A percentile compares a stretch with the other conserved stretches of the same genome.
Conservation (phyloP, 345 rosid species). For the Ricinus communis region DNA sequence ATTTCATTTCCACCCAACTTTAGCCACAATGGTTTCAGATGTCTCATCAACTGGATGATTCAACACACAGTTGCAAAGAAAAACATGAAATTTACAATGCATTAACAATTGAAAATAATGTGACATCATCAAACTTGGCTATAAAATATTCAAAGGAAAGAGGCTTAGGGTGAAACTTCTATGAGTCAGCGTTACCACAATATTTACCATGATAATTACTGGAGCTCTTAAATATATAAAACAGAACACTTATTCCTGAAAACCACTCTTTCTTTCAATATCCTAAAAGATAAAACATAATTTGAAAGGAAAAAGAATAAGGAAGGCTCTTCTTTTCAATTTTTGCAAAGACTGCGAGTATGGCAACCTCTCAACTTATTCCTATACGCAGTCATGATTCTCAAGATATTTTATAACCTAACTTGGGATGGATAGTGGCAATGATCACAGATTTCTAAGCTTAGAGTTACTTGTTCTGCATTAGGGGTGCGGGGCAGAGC, state of each 20-base stretch:
- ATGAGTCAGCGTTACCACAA: neutral
- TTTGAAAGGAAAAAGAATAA: neutral
- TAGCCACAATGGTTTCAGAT: conserved; percentile 4
- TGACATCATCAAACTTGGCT: neutral
- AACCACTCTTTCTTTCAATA: neutral
- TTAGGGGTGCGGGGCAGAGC: neutral
- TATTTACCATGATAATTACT: neutral
- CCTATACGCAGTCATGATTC: neutral
- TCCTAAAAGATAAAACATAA: neutral
- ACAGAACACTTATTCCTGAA: neutral
- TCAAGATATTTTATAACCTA: neutral
- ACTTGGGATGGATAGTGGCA: neutral
- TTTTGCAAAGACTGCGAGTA: neutral
- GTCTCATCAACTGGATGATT: neutral
- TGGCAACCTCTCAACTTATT: neutral
- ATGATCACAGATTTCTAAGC: neutral
- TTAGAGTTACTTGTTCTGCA: neutral
- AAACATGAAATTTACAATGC: neutral
- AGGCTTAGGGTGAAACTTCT: neutral
- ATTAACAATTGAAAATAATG: neutral
- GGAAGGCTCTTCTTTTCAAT: neutral
- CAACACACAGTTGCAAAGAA: too few relatives aligned
- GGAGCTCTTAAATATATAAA: neutral
- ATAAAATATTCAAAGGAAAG: neutral
- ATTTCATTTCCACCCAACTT: conserved; percentile 9